Evolutionary conservation across 176 grass and related monocot genomes (phyloP).

Genomic region (Aegilops bicornis): DNA sequence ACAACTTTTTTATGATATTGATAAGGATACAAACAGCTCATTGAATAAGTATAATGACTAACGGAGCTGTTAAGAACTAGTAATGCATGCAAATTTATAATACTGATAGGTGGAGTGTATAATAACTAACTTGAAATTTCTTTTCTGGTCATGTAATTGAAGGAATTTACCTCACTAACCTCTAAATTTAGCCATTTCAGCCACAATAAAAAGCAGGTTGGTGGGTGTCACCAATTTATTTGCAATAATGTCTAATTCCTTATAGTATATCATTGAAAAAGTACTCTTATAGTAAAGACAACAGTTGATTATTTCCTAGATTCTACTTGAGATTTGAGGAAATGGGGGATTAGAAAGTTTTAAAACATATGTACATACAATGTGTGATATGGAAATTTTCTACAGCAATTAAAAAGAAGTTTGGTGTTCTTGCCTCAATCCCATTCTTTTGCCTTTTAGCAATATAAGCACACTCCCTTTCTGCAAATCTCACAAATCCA

Average conservation of each 20-base stretch:
- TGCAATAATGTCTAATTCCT: not conserved
- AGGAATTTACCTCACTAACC: not conserved
- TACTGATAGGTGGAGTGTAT: not conserved
- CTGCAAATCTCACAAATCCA: slow-evolving; percentile 71
- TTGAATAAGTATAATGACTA: not conserved
- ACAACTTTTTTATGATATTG: not conserved
- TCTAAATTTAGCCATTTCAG: not conserved
- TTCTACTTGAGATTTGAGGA: not conserved
- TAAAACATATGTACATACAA: not conserved
- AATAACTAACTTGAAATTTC: not conserved
- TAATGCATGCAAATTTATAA: not conserved
- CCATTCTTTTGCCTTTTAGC: slow-evolving; percentile 70
- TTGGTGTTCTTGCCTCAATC: slow-evolving; percentile 42
- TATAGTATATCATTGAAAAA: not conserved
- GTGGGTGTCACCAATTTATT: not conserved
- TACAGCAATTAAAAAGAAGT: slow-evolving; percentile 26
- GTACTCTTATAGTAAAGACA: not conserved
- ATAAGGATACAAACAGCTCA: not conserved
- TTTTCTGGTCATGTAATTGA: not conserved
- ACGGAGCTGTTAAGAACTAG: not conserved
- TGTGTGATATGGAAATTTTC: slow-evolving; percentile 7
- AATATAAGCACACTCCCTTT: slow-evolving; percentile 56
- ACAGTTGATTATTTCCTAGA: not conserved
- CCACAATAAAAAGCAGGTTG: not conserved
- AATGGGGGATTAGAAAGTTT: slow-evolving; percentile 18